phyloP scores from a whole-genome alignment of 805 yeast species.

The Saccharomyces paradoxus region DNA sequence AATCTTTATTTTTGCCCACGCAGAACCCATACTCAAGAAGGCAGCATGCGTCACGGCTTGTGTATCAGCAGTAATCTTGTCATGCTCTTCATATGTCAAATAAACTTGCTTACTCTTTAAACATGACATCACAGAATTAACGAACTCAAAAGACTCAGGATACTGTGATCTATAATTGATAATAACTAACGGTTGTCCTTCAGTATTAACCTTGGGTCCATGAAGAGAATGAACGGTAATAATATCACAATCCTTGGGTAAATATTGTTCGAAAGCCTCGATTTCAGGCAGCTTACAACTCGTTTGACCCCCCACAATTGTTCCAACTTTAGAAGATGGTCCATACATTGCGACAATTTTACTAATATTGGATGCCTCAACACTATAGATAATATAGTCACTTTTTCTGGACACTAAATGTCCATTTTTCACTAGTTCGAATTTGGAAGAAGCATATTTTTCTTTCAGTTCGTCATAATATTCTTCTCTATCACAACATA shows the following conservation, averaged over 20 bases:
- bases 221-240: constrained; percentile 86
- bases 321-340: constrained; percentile 78
- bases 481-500: constrained; percentile 81
- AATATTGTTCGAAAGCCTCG: constrained; percentile 63
- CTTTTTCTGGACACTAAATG: constrained; percentile 72
- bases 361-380: constrained; percentile 81
- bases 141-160: constrained; percentile 48
- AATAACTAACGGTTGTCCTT: constrained; percentile 87
- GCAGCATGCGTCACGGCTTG: constrained; percentile 99
- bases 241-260: constrained; percentile 76
- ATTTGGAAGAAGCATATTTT: constrained; percentile 36
- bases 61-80: constrained; percentile 92
- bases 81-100: constrained; percentile 82
- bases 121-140: constrained; percentile 58
- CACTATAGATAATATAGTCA: constrained; percentile 82
- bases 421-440: constrained; percentile 66
- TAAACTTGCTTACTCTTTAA: constrained; percentile 70
- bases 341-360: constrained; percentile 71
- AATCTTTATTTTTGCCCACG: constrained; percentile 76
- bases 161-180: constrained; percentile 61
- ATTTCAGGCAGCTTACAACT: constrained; percentile 91
- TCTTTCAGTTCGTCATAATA: constrained; percentile 38
- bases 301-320: constrained; percentile 97
- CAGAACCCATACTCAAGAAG: constrained; percentile 91
- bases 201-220: constrained; percentile 84